A percentile compares a stretch with the other conserved stretches of the same genome.
Conservation (phyloP, 805 yeast genomes). For the Pichia californica region DNA sequence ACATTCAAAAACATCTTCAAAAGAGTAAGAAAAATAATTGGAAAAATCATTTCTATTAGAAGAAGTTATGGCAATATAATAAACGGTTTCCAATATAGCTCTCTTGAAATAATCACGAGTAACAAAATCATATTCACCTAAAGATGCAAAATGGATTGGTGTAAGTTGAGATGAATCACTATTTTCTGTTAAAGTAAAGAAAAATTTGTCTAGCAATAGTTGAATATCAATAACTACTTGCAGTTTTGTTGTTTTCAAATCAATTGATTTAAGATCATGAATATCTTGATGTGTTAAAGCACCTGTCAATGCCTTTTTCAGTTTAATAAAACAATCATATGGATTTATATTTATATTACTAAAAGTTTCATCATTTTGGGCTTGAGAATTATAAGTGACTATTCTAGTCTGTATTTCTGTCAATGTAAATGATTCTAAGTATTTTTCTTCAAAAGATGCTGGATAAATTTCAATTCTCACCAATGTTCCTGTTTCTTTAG, state of each 20-base stretch:
- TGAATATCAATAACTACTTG: conserved; percentile 43
- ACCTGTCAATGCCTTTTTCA: conserved; percentile 59
- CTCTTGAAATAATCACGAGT: conserved; percentile 47
- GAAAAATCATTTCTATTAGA: conserved; percentile 17
- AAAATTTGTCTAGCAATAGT: conserved; percentile 42
- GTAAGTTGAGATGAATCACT: conserved; percentile 19
- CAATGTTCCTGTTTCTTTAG: conserved; percentile 38
- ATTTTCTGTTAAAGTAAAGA: conserved; percentile 33
- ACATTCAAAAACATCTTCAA: conserved; percentile 18
- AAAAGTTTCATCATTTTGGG: conserved; percentile 8
- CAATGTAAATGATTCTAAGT: conserved; percentile 40
- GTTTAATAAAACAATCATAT: conserved; percentile 44
- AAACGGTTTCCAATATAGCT: conserved; percentile 47
- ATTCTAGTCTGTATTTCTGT: conserved; percentile 49
- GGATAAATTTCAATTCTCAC: conserved; percentile 47
- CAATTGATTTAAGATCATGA: conserved; percentile 49
- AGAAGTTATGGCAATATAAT: conserved; percentile 30
- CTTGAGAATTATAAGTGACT: conserved; percentile 26
- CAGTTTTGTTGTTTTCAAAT: conserved; percentile 42
- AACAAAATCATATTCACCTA: conserved; percentile 17
- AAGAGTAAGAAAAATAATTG: conserved; percentile 14
- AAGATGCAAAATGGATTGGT: conserved; percentile 26
- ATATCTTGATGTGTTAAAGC: conserved; percentile 45
- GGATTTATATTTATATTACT: conserved; percentile 32
- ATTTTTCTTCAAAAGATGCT: conserved; percentile 44